Conservation (phyloP, 441 rosid species). For the Euphorbia celastroides region DNA sequence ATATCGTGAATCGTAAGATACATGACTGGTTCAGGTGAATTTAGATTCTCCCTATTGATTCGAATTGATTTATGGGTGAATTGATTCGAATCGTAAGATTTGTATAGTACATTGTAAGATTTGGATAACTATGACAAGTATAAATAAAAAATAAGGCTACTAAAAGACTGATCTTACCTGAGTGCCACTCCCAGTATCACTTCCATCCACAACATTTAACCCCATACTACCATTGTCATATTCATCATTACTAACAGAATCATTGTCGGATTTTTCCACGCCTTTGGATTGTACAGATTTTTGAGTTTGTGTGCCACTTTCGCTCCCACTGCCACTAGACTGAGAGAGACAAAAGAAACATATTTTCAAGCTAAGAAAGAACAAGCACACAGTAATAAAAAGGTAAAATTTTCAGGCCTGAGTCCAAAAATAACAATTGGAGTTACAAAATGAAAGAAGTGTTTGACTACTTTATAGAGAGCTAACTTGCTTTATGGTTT, state of each 20-base stretch:
- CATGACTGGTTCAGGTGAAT: too few relatives aligned
- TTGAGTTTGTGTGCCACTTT: slow-evolving; percentile 47
- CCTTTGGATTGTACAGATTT: slow-evolving; percentile 41
- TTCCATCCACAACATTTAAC: slow-evolving; percentile 37
- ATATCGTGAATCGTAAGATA: too few relatives aligned
- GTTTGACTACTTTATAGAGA: background rate
- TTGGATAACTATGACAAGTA: too few relatives aligned
- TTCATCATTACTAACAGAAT: slow-evolving; percentile 44
- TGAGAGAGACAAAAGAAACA: slow-evolving; percentile 27
- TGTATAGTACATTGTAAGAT: too few relatives aligned
- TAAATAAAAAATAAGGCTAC: background rate
- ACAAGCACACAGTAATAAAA: background rate
- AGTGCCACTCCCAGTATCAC: slow-evolving; percentile 60
- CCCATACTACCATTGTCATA: slow-evolving; percentile 35
- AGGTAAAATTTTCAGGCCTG: background rate
- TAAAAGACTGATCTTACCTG: slow-evolving; percentile 36
- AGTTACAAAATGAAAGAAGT: background rate
- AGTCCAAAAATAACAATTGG: background rate
- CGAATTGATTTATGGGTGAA: too few relatives aligned
- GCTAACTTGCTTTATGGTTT: slow-evolving; percentile 4
- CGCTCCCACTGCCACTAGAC: slow-evolving; percentile 70
- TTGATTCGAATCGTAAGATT: too few relatives aligned
- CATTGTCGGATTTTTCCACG: slow-evolving; percentile 34
- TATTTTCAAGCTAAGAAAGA: slow-evolving; percentile 2
- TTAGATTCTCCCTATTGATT: too few relatives aligned